phyloP scores from a whole-genome alignment of 1,284 basidiomycete species.

The Cryptococcus sp. region DNA sequence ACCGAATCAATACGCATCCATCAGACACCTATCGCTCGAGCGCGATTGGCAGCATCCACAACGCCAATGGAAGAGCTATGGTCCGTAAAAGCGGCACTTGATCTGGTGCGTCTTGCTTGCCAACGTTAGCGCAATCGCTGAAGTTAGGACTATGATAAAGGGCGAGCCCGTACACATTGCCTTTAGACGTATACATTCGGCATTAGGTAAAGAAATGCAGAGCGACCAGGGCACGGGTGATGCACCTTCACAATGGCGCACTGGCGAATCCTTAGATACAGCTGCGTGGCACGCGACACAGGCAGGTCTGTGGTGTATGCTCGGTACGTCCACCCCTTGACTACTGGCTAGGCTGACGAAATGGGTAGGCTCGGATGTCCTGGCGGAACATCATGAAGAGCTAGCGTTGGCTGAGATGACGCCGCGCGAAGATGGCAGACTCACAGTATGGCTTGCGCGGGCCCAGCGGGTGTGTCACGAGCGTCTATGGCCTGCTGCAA shows the following conservation, averaged over 20 bases:
- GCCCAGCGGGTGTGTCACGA: conserved; percentile 33
- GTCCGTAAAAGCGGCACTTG: conserved; percentile 44
- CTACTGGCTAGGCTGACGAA: not conserved
- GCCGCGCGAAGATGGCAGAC: conserved; percentile 18
- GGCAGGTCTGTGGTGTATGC: conserved; percentile 38
- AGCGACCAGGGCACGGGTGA: conserved; percentile 7
- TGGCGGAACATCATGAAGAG: conserved; percentile 44
- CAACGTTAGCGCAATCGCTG: not conserved
- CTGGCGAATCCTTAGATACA: conserved; percentile 26
- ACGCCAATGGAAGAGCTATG: conserved; percentile 49
- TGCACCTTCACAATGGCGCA: conserved; percentile 18
- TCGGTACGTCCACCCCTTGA: conserved; percentile 23
- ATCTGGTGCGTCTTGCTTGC: conserved; percentile 29
- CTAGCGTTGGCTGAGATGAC: conserved; percentile 23
- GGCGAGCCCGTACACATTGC: conserved; percentile 49
- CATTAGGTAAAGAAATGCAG: conserved; percentile 24
- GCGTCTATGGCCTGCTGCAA: not conserved
- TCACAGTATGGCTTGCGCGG: conserved; percentile 29
- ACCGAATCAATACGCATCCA: conserved; percentile 24
- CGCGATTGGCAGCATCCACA: conserved; percentile 24
- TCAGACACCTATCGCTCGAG: conserved; percentile 19
- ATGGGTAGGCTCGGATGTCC: conserved; percentile 28
- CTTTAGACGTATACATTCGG: conserved; percentile 38
- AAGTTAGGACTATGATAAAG: conserved; percentile 16
- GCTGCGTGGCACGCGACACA: conserved; percentile 43